Evolutionary conservation across 2,329 filamentous ascomycete species (phyloP).

Genomic region (Stachybotrys chlorohalonatus): DNA sequence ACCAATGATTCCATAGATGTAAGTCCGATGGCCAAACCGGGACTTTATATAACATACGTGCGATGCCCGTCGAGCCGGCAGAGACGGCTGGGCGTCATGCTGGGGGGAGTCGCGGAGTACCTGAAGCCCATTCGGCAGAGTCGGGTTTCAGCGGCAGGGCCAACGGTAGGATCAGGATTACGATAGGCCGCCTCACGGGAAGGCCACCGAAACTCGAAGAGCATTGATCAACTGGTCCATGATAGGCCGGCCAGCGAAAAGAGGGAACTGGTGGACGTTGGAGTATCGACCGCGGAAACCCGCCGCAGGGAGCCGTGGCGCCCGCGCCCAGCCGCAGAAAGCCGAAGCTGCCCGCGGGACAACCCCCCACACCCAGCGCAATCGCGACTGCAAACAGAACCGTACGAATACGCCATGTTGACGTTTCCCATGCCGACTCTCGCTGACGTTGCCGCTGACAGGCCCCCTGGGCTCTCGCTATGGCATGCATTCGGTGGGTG

Average conservation of each 20-base stretch:
- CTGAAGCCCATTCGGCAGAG: not conserved
- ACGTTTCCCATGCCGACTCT: not conserved
- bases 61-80: too few species aligned
- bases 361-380: not conserved
- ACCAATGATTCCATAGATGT: too few species aligned
- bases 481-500: too few species aligned
- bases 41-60: not conserved
- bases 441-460: too few species aligned
- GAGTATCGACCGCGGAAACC: conserved; percentile 17
- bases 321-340: conserved; percentile 26
- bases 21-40: too few species aligned
- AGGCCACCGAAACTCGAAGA: not conserved
- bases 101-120: not conserved
- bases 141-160: not conserved
- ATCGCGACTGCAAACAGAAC: not conserved
- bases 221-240: not conserved
- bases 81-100: not conserved
- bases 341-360: conserved; percentile 29
- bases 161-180: not conserved
- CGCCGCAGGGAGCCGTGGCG: conserved; percentile 15
- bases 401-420: not conserved
- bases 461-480: too few species aligned
- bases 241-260: not conserved
- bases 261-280: not conserved
- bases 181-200: not conserved